Evolutionary conservation across 331 rosid species (phyloP).

Genomic region (Quercus phellos): DNA sequence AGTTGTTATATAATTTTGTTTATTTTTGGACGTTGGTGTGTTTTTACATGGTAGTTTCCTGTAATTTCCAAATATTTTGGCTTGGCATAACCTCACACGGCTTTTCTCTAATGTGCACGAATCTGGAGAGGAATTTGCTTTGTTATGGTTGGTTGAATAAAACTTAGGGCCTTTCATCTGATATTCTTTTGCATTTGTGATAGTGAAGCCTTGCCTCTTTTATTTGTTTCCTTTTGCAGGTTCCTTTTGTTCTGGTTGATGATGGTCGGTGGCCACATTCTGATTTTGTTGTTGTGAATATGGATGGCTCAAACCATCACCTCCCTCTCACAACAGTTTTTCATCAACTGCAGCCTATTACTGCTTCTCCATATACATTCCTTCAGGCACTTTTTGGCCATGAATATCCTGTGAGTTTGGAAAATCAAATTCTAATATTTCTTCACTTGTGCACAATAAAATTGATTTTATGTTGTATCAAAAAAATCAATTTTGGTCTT

Average conservation of each 20-base stretch:
- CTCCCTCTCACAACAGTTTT: slow-evolving; percentile 71
- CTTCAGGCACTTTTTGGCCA: slow-evolving; percentile 74
- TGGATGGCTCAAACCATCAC: slow-evolving; percentile 68
- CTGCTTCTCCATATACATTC: slow-evolving; percentile 65
- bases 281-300: slow-evolving; percentile 51
- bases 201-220: slow-evolving; percentile 1
- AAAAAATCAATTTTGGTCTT: not conserved
- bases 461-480: slow-evolving; percentile 4
- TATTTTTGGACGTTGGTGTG: not conserved
- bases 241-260: slow-evolving; percentile 76
- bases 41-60: not conserved
- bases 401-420: slow-evolving; percentile 68
- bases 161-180: not conserved
- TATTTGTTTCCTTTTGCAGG: slow-evolving; percentile 31
- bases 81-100: not conserved
- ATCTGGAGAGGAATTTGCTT: not conserved
- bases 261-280: slow-evolving; percentile 31
- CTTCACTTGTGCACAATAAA: not conserved
- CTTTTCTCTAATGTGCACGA: not conserved
- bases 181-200: not conserved
- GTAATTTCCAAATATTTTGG: not conserved
- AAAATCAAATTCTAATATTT: not conserved
- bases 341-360: slow-evolving; percentile 64
- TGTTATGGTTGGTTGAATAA: slow-evolving; percentile 17
- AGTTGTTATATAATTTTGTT: not conserved